phyloP scores from a whole-genome alignment of 139 green algal species.

The Penium margaritaceum region DNA sequence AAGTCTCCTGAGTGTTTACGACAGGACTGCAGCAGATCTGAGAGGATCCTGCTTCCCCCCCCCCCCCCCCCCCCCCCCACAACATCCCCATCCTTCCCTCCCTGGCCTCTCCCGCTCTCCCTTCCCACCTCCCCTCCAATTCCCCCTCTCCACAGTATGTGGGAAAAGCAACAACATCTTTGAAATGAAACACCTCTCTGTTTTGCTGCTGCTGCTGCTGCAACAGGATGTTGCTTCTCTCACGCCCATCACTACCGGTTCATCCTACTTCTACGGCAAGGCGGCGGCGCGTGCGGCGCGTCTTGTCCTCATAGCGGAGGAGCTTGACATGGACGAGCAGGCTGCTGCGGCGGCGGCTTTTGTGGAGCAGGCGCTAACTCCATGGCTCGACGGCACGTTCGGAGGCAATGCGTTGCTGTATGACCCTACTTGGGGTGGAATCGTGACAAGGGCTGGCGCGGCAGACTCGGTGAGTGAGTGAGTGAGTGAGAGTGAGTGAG shows the following conservation, averaged over 20 bases:
- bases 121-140: too few relatives aligned
- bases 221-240: conserved; percentile 21
- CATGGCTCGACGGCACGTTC: conserved; percentile 23
- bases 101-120: too few relatives aligned
- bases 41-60: too few relatives aligned
- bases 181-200: not conserved
- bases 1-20: too few relatives aligned
- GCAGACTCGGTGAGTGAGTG: too few relatives aligned
- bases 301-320: conserved; percentile 49
- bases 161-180: not conserved
- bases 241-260: conserved; percentile 5
- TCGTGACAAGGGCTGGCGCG: conserved; percentile 15
- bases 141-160: too few relatives aligned
- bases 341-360: not conserved
- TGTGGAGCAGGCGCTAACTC: not conserved
- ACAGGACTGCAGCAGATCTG: too few relatives aligned
- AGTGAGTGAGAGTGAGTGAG: too few relatives aligned
- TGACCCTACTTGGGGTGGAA: conserved; percentile 16
- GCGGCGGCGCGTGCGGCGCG: conserved; percentile 40
- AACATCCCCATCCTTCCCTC: too few relatives aligned
- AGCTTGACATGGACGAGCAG: conserved; percentile 13
- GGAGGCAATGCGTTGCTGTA: conserved; percentile 12
- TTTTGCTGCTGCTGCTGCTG: not conserved
- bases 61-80: too few relatives aligned
- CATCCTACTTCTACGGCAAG: conserved; percentile 43